Conservation (phyloP, 257 asterid genomes). For the Echium plantagineum region DNA sequence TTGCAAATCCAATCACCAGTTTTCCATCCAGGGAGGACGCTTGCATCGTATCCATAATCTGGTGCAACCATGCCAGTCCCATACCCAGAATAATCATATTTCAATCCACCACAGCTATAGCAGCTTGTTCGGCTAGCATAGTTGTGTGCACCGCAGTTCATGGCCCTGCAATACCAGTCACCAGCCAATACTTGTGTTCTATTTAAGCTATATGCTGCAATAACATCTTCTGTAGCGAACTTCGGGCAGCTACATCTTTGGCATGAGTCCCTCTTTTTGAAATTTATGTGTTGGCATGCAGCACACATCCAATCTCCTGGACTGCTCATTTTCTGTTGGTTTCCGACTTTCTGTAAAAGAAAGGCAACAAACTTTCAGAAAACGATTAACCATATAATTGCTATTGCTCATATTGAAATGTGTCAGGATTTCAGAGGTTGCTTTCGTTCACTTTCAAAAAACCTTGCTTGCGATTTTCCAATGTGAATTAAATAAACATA, state of each 20-base stretch:
- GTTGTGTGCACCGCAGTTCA: slow-evolving; percentile 70
- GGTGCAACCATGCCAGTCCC: slow-evolving; percentile 37
- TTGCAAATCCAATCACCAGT: slow-evolving; percentile 83
- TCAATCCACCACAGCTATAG: slow-evolving; percentile 44
- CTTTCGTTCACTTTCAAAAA: neutral
- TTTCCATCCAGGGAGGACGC: slow-evolving; percentile 74
- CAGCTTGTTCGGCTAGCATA: slow-evolving; percentile 74
- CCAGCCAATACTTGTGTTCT: slow-evolving; percentile 49
- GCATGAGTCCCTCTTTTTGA: slow-evolving; percentile 64
- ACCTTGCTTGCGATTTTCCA: no score
- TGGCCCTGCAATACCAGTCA: slow-evolving; percentile 62
- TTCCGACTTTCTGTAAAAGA: slow-evolving; percentile 7
- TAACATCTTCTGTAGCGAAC: slow-evolving; percentile 40
- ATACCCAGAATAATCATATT: slow-evolving; percentile 36
- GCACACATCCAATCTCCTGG: slow-evolving; percentile 85
- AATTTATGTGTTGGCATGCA: slow-evolving; percentile 71
- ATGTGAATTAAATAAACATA: no score
- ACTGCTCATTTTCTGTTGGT: slow-evolving; percentile 36
- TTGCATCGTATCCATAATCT: slow-evolving; percentile 31
- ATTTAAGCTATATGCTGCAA: slow-evolving; percentile 36
- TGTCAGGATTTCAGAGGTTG: neutral
- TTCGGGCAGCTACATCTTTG: slow-evolving; percentile 70
- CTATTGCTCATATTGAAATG: no score
- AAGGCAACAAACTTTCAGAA: slow-evolving; percentile 1
- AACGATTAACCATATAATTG: neutral